Evolutionary conservation across 2,329 filamentous ascomycete genomes (phyloP), one percentile per base, ranked within the genome.

Genomic region (Colletotrichum eleusines): DNA sequence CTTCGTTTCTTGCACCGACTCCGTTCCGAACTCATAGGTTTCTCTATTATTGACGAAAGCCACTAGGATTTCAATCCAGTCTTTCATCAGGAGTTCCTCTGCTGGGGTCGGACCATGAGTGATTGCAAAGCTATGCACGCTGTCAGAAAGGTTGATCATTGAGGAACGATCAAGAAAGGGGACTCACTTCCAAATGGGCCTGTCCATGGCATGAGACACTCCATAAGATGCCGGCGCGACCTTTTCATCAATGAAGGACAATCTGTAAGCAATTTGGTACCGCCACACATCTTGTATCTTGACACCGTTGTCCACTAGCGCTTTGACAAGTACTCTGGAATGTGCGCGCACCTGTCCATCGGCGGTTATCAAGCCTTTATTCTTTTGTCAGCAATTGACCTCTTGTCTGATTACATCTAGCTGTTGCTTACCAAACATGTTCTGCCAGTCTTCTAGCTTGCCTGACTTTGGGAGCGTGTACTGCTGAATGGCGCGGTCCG

Each of bases 181-280:
- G 1, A 76, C 79, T 76, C 65, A 83, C 63, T 83, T 84, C 82
- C 81, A 84, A 35, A 84, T 78, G 0, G 82, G 80, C 55, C 78
- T 79, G 46, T 84, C 82, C 81, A 82, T 83, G 5, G 80, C 80
- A 72, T 84, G 81, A 0, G 76, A 75, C 0, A 81, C 78, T 0
- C 80, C 79, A 70, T 76, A 80, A 0, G 75, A 76, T 14, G 68
- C 73, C 0, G 82, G 81, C 1, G 81, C 81, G 4, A 82, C 71
- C 9, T 78, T 77, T 5, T 83, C 79, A 14, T 77, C 76, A 54
- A 84, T 84, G 61, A 84, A 84, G 0, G 80, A 83, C 40, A 84
- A 70, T 3, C 81, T 75, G 55, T 83, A 83, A 1, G 81, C 78
- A 46, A 84, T 80, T n/a, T 78, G 75, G 73, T 84, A 84, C 20